Percentiles rank a stretch among this genome's conserved stretches.
phyloP scores from a whole-genome alignment of 768 basidiomycete species.

The Mrakia gelida region DNA sequence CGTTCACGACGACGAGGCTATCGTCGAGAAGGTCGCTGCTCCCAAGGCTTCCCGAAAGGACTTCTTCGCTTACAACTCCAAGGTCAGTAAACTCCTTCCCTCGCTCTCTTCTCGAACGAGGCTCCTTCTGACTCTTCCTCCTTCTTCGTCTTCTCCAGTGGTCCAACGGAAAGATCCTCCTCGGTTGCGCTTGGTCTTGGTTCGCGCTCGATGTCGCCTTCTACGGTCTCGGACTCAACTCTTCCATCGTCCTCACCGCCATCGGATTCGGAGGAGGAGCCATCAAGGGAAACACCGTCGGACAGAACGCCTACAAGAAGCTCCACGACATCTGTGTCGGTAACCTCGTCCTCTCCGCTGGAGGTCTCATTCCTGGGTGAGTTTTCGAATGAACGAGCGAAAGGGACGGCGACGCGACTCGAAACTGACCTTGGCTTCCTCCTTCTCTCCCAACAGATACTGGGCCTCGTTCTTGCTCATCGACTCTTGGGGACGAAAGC shows the following conservation, averaged over 20 bases:
- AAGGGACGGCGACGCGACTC: not conserved
- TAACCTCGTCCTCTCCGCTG: constrained; percentile 45
- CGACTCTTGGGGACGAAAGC: constrained; percentile 69
- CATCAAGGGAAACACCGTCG: constrained; percentile 33
- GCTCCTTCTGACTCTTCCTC: too few relatives aligned
- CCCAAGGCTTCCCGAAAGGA: constrained; percentile 67
- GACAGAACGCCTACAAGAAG: constrained; percentile 37
- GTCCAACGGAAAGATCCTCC: constrained; percentile 71
- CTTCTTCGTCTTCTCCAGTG: constrained; percentile 42
- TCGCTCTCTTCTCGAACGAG: too few relatives aligned
- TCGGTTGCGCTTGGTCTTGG: constrained; percentile 79
- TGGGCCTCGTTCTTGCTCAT: constrained; percentile 44
- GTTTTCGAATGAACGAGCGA: not conserved
- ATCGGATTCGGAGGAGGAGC: constrained; percentile 59
- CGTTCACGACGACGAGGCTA: constrained; percentile 55
- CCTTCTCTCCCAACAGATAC: constrained; percentile 37
- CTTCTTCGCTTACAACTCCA: constrained; percentile 59
- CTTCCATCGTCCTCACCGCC: constrained; percentile 64
- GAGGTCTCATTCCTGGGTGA: constrained; percentile 44
- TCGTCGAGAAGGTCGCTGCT: constrained; percentile 59
- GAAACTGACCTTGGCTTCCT: not conserved
- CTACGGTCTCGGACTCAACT: constrained; percentile 84
- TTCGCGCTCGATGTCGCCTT: constrained; percentile 83
- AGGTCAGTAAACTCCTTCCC: constrained; percentile 35
- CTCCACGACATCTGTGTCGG: constrained; percentile 44